Evolutionary conservation across 129 eudicot genomes (phyloP).

Genomic region (Pseudognaphalium luteoalbum): DNA sequence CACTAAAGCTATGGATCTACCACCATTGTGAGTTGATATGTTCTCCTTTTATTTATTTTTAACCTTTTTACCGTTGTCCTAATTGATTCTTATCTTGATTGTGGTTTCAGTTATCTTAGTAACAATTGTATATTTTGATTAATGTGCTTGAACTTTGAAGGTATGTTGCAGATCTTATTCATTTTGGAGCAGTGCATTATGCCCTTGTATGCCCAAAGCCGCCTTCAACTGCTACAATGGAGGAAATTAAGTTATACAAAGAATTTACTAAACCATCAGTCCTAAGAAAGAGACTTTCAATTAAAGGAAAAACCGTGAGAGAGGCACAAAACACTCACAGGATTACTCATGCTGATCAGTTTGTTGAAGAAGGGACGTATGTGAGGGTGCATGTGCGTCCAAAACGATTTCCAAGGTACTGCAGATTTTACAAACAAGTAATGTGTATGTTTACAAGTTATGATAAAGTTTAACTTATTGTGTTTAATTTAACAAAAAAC

Average conservation of each 20-base stretch:
- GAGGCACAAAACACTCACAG: slow-evolving; percentile 91
- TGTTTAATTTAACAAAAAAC: not conserved
- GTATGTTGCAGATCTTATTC: slow-evolving; percentile 94
- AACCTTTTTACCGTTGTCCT: not conserved
- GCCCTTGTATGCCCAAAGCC: slow-evolving; percentile 95
- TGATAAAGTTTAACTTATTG: not conserved
- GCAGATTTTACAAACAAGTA: not conserved
- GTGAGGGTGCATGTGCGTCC: slow-evolving; percentile 94
- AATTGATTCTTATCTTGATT: not conserved
- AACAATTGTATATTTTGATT: slow-evolving; percentile 8
- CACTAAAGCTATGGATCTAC: slow-evolving; percentile 59
- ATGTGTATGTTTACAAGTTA: not conserved
- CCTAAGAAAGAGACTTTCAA: slow-evolving; percentile 64
- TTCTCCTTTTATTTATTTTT: not conserved
- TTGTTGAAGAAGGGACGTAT: slow-evolving; percentile 87
- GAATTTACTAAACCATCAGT: slow-evolving; percentile 64
- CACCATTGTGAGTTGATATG: slow-evolving; percentile 60
- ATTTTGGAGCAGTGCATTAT: slow-evolving; percentile 85
- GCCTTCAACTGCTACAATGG: slow-evolving; percentile 78
- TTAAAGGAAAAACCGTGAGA: slow-evolving; percentile 83
- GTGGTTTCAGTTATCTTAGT: not conserved
- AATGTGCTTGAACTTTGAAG: slow-evolving; percentile 48
- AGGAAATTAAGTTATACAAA: slow-evolving; percentile 59
- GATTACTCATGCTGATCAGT: slow-evolving; percentile 56
- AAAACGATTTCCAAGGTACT: slow-evolving; percentile 90